Evolutionary conservation across 306 rosid genomes (phyloP).

Genomic region (Prunus mume): DNA sequence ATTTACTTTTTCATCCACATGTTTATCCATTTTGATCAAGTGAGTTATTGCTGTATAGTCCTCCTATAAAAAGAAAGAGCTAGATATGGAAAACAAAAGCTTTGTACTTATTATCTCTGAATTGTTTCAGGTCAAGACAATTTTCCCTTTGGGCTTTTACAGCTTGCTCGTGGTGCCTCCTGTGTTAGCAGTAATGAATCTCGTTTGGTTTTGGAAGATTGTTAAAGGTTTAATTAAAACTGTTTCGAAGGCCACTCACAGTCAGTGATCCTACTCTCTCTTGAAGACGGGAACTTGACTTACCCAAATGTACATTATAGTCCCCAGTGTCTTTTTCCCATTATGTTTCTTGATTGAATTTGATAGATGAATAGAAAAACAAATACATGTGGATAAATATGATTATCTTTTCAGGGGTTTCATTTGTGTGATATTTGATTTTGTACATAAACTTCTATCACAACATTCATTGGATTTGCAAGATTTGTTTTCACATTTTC

Average conservation of each 20-base stretch:
- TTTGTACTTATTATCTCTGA: not conserved
- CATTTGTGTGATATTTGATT: not conserved
- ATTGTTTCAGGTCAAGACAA: constrained; percentile 53
- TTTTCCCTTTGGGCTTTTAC: constrained; percentile 69
- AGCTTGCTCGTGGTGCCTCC: constrained; percentile 63
- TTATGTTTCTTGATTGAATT: not conserved
- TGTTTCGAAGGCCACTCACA: constrained; percentile 58
- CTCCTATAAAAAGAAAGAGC: not conserved
- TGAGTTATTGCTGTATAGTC: constrained; percentile 32
- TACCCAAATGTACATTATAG: constrained; percentile 13
- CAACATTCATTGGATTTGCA: not conserved
- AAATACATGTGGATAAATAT: not conserved
- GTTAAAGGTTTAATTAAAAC: constrained; percentile 78
- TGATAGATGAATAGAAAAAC: not conserved
- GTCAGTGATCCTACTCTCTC: constrained; percentile 39
- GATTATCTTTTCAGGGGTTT: not conserved
- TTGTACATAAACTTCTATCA: not conserved
- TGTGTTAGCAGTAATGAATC: constrained; percentile 54
- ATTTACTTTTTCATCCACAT: constrained; percentile 66
- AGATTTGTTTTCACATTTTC: constrained; percentile 2
- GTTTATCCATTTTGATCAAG: constrained; percentile 76
- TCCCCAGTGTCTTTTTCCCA: not conserved
- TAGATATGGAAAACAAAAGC: not conserved
- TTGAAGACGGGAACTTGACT: constrained; percentile 1
- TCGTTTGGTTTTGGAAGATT: constrained; percentile 94